Evolutionary conservation across 75 land plant species (phyloP).

Genomic region (Gnetum montanum): DNA sequence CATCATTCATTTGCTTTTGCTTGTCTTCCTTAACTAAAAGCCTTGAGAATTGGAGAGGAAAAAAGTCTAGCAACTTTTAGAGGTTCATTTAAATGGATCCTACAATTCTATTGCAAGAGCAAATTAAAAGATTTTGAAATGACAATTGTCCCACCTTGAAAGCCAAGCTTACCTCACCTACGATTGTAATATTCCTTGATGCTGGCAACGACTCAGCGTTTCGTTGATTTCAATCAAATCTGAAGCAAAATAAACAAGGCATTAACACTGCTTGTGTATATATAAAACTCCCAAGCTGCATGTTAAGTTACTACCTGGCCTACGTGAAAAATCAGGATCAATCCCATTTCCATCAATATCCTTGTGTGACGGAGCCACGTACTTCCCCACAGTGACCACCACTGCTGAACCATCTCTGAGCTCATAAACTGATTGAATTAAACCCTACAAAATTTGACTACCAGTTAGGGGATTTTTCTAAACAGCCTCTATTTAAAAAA

Average conservation of each 20-base stretch:
- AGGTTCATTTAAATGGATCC: too few relatives aligned
- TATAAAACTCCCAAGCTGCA: background rate
- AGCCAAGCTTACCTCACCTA: too few relatives aligned
- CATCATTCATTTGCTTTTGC: too few relatives aligned
- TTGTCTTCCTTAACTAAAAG: too few relatives aligned
- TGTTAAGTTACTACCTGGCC: conserved; percentile 44
- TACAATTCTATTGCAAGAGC: too few relatives aligned
- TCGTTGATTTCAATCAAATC: conserved; percentile 7
- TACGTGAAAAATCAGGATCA: conserved; percentile 64
- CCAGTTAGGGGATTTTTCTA: too few relatives aligned
- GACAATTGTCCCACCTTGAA: too few relatives aligned
- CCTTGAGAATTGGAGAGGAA: too few relatives aligned
- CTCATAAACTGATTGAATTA: conserved; percentile 94
- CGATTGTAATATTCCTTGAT: too few relatives aligned
- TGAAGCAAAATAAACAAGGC: background rate
- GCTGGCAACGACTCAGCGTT: conserved; percentile 6
- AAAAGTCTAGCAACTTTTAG: too few relatives aligned
- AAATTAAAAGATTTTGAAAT: too few relatives aligned
- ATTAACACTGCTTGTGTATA: background rate
- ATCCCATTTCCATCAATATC: conserved; percentile 94
- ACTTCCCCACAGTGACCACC: conserved; percentile 88
- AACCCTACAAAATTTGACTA: conserved; percentile 64
- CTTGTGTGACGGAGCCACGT: conserved; percentile 75
- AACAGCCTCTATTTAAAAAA: too few relatives aligned
- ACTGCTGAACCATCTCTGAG: conserved; percentile 94